phyloP scores from a whole-genome alignment of 2,329 filamentous ascomycete species.

The Botrytis sinoallii region DNA sequence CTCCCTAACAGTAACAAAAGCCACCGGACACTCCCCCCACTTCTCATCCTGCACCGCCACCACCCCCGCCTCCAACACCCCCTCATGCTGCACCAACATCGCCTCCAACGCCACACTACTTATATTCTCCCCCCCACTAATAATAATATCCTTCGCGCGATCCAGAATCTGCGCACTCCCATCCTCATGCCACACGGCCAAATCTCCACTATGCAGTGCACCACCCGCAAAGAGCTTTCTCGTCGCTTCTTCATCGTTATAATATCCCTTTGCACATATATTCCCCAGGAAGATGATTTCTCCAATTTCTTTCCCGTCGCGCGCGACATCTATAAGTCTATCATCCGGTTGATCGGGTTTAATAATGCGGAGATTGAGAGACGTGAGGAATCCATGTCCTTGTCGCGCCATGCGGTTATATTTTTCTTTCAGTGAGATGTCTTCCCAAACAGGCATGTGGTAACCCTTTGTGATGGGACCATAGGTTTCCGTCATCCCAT shows the following conservation, averaged over 20 bases:
- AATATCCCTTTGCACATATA: constrained; percentile 88
- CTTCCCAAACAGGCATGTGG: constrained; percentile 79
- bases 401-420: constrained; percentile 91
- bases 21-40: constrained; percentile 96
- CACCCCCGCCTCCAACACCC: constrained; percentile 87
- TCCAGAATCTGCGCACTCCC: constrained; percentile 90
- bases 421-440: constrained; percentile 68
- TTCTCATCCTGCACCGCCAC: constrained; percentile 83
- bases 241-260: constrained; percentile 84
- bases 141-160: constrained; percentile 96
- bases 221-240: constrained; percentile 83
- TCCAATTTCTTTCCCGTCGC: constrained; percentile 71
- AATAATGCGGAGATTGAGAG: constrained; percentile 76
- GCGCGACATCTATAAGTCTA: constrained; percentile 62
- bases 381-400: constrained; percentile 86
- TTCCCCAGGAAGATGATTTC: constrained; percentile 88
- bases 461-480: constrained; percentile 96
- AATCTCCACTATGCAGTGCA: constrained; percentile 81
- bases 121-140: constrained; percentile 95
- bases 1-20: constrained; percentile 77
- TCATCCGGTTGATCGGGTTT: constrained; percentile 71
- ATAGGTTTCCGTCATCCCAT: constrained; percentile 86
- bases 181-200: constrained; percentile 91
- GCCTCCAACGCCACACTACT: constrained; percentile 88
- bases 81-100: constrained; percentile 83